Percentiles rank a stretch among this genome's conserved stretches.
phyloP scores from a whole-genome alignment of 73 alveolate species.

The Paraurostyla sp. region DNA sequence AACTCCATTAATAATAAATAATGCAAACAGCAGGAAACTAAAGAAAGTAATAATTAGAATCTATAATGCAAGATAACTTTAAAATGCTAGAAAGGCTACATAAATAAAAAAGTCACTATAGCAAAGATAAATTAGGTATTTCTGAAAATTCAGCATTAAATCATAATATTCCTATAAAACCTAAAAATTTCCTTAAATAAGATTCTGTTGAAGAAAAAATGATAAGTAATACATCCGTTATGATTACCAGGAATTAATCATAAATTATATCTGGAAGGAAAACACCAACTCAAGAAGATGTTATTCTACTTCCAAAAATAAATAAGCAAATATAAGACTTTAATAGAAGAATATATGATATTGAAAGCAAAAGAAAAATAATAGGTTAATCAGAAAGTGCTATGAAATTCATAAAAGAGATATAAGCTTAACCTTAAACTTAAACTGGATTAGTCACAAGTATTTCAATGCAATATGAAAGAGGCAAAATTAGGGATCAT shows the following conservation, averaged over 20 bases:
- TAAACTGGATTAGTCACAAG: constrained; percentile 2
- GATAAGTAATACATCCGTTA: too few relatives aligned
- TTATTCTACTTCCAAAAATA: background rate
- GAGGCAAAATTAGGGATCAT: background rate
- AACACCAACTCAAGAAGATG: background rate
- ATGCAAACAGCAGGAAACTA: background rate
- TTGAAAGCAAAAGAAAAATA: background rate
- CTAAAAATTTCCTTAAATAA: background rate
- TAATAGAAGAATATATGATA: background rate
- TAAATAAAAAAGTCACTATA: constrained; percentile 6
- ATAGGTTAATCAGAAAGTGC: background rate
- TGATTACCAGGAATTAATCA: too few relatives aligned
- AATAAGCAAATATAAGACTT: background rate
- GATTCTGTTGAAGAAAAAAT: background rate
- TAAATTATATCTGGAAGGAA: background rate
- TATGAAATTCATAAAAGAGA: background rate
- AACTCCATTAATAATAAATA: background rate
- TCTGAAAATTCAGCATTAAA: background rate
- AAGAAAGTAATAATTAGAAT: background rate
- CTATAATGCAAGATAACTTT: background rate
- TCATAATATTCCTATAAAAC: background rate
- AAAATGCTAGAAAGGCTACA: constrained; percentile 12
- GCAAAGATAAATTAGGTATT: background rate
- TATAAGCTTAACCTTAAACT: background rate
- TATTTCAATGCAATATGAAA: constrained; percentile 30